Percentiles rank a stretch among this genome's conserved stretches.
Conservation (phyloP, 805 yeast species). For the Teunomyces gatunensis region DNA sequence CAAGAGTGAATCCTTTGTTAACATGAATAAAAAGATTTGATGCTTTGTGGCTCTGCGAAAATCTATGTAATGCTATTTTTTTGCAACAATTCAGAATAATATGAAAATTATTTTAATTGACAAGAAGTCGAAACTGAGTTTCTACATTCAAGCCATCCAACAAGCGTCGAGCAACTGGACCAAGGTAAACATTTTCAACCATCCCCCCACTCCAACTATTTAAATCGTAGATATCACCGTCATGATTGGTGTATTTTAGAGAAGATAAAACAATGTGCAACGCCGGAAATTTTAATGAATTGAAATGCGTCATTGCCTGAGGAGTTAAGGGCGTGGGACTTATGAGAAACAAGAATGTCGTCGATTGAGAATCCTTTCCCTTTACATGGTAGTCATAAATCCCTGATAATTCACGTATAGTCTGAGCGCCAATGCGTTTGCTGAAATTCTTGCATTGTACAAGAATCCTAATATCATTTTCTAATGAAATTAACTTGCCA, state of each 20-base stretch:
- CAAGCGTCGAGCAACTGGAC: constrained; percentile 33
- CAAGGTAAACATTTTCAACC: constrained; percentile 34
- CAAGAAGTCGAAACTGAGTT: constrained; percentile 15
- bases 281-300: constrained; percentile 45
- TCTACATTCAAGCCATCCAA: constrained; percentile 31
- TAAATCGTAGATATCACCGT: constrained; percentile 26
- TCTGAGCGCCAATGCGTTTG: constrained; percentile 42
- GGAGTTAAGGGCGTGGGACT: constrained; percentile 47
- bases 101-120: neutral
- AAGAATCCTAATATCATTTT: constrained; percentile 36
- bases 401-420: constrained; percentile 54
- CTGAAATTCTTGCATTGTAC: constrained; percentile 57
- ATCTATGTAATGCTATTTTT: neutral
- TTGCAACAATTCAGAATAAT: neutral
- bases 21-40: too few species aligned
- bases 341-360: constrained; percentile 41
- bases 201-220: constrained; percentile 40
- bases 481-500: constrained; percentile 16
- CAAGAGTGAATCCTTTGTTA: too few species aligned
- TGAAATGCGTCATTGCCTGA: constrained; percentile 46
- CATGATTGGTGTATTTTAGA: constrained; percentile 15
- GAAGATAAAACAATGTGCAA: constrained; percentile 41
- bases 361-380: constrained; percentile 11
- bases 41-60: neutral
- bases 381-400: constrained; percentile 41